Evolutionary conservation across 106 monocot species (phyloP).

Genomic region (Posidonia australis): DNA sequence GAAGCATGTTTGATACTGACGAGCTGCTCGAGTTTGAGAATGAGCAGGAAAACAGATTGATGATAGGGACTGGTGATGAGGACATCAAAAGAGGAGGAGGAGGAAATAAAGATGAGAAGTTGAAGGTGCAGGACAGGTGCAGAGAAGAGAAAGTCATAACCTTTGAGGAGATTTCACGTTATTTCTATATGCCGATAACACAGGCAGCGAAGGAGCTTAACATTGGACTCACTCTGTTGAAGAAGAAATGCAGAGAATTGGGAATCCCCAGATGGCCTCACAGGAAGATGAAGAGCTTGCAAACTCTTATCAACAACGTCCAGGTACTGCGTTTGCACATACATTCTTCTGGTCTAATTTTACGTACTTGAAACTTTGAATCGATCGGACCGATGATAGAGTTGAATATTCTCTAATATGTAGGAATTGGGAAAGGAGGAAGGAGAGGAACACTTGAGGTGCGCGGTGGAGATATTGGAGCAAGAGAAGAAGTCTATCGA

Average conservation of each 20-base stretch:
- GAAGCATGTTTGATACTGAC: not conserved
- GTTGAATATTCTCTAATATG: too few relatives aligned
- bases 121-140: not conserved
- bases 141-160: not conserved
- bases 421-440: conserved; percentile 34
- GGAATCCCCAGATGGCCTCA: conserved; percentile 76
- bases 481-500: conserved; percentile 47
- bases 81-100: not conserved
- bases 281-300: conserved; percentile 71
- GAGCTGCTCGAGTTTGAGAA: not conserved
- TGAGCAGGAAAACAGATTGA: not conserved
- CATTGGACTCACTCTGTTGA: conserved; percentile 57
- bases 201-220: conserved; percentile 64
- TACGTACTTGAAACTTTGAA: not conserved
- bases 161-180: conserved; percentile 50
- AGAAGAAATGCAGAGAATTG: conserved; percentile 72
- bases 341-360: not conserved
- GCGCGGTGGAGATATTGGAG: conserved; percentile 46
- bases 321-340: conserved; percentile 19
- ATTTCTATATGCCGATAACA: conserved; percentile 72
- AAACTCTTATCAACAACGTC: conserved; percentile 61
- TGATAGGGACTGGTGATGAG: not conserved
- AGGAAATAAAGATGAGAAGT: not conserved
- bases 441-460: conserved; percentile 30
- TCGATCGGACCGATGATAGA: too few relatives aligned